phyloP scores from a whole-genome alignment of 2,329 filamentous ascomycete species.

The Myriosclerotinia scirpicola region DNA sequence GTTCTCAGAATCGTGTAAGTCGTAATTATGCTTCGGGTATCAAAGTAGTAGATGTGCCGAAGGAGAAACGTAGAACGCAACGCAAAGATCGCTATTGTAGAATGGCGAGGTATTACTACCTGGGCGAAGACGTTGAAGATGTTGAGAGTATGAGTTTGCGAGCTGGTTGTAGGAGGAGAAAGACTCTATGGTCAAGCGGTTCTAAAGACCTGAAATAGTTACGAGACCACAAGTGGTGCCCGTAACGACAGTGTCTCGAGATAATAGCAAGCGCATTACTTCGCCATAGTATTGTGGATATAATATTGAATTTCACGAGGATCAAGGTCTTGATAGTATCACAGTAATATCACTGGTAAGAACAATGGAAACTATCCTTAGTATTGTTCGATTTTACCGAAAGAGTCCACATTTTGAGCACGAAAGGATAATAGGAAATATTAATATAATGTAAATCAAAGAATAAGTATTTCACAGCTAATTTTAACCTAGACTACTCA shows the following conservation, averaged over 20 bases:
- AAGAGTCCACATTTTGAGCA: background rate
- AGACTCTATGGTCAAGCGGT: background rate
- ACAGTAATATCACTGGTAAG: background rate
- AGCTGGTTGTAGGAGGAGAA: background rate
- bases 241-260: conserved; percentile 10
- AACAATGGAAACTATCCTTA: conserved; percentile 17
- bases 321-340: background rate
- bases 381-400: conserved; percentile 18
- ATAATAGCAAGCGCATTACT: conserved; percentile 17
- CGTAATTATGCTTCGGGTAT: background rate
- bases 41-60: background rate
- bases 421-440: background rate
- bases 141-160: background rate
- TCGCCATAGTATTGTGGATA: conserved; percentile 11
- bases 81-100: background rate
- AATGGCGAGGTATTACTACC: background rate
- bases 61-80: background rate
- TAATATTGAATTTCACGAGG: conserved; percentile 1
- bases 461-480: background rate
- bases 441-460: background rate
- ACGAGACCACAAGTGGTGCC: conserved; percentile 1
- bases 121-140: no score
- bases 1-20: background rate
- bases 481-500: conserved; percentile 8
- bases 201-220: background rate